A percentile compares a stretch with the other conserved stretches of the same genome.
Conservation (phyloP, 495 filamentous ascomycete genomes). For the Cladorrhinum samala region DNA sequence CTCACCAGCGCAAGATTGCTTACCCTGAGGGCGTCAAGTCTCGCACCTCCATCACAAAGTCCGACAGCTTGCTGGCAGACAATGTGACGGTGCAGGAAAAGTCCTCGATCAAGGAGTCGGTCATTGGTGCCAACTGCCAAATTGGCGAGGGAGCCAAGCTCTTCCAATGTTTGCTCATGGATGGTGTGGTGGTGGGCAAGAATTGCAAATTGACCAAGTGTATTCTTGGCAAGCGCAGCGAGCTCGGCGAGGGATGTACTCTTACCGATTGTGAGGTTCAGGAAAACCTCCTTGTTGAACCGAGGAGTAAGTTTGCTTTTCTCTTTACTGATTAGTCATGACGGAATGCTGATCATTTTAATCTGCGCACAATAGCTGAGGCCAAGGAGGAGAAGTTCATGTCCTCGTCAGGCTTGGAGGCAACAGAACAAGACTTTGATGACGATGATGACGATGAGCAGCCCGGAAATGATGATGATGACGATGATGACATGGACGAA, state of each 20-base stretch:
- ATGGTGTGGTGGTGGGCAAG: constrained; percentile 74
- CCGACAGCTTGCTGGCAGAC: constrained; percentile 71
- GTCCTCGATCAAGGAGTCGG: constrained; percentile 77
- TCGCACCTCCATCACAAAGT: constrained; percentile 65
- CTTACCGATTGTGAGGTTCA: constrained; percentile 88
- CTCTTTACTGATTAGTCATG: neutral
- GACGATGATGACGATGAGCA: constrained; percentile 29
- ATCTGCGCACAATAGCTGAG: constrained; percentile 43
- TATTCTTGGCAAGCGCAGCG: constrained; percentile 67
- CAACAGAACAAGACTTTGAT: constrained; percentile 47
- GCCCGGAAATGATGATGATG: constrained; percentile 10
- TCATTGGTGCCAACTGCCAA: constrained; percentile 78
- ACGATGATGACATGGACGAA: constrained; percentile 6
- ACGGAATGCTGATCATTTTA: neutral
- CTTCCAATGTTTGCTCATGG: constrained; percentile 81
- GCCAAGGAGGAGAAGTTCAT: constrained; percentile 83
- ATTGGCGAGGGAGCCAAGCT: constrained; percentile 77
- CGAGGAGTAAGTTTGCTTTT: constrained; percentile 54
- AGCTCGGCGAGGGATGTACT: constrained; percentile 66
- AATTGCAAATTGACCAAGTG: constrained; percentile 73
- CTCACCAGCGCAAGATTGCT: constrained; percentile 71
- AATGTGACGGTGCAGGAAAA: constrained; percentile 83
- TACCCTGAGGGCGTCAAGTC: constrained; percentile 70
- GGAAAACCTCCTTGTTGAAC: constrained; percentile 73
- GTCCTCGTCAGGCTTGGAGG: constrained; percentile 71